Evolutionary conservation across 1,139 yeast genomes (phyloP).

Genomic region (Petasospora fabianii): DNA sequence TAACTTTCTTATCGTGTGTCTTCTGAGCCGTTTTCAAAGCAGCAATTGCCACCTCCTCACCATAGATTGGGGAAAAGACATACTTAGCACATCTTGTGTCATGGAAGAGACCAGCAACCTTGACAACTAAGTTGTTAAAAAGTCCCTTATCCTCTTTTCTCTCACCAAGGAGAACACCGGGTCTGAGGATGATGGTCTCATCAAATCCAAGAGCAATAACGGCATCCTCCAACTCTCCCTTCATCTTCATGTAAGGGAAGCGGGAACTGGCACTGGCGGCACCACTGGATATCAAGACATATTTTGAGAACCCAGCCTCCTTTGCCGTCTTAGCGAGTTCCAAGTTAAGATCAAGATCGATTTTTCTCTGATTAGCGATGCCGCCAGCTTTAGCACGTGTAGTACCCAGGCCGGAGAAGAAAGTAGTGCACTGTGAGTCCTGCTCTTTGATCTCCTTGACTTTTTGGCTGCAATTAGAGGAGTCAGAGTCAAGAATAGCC

Average conservation of each 20-base stretch:
- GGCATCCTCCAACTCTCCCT: constrained; percentile 64
- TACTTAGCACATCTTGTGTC: constrained; percentile 14
- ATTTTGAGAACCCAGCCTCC: constrained; percentile 58
- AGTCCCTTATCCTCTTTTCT: constrained; percentile 43
- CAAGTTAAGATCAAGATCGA: constrained; percentile 68
- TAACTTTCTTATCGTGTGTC: constrained; percentile 14
- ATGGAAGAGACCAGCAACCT: constrained; percentile 5
- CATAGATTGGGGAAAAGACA: constrained; percentile 17
- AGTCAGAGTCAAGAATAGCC: constrained; percentile 8
- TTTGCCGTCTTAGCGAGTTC: constrained; percentile 68
- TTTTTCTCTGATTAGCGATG: constrained; percentile 55
- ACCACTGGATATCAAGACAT: constrained; percentile 55
- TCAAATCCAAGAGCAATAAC: constrained; percentile 56
- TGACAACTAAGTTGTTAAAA: constrained; percentile 6
- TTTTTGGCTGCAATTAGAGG: constrained; percentile 35
- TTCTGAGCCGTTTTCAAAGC: constrained; percentile 20
- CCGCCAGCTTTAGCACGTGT: constrained; percentile 71
- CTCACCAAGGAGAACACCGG: constrained; percentile 64
- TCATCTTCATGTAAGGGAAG: constrained; percentile 55
- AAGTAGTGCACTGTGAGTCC: constrained; percentile 26
- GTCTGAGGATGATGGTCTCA: constrained; percentile 65
- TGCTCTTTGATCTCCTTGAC: constrained; percentile 11
- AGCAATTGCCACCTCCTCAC: constrained; percentile 26
- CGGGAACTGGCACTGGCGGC: constrained; percentile 55
- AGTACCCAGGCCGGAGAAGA: constrained; percentile 71